phyloP scores from a whole-genome alignment of 2,329 filamentous ascomycete genomes.

The Endoconidiophora laricicola region DNA sequence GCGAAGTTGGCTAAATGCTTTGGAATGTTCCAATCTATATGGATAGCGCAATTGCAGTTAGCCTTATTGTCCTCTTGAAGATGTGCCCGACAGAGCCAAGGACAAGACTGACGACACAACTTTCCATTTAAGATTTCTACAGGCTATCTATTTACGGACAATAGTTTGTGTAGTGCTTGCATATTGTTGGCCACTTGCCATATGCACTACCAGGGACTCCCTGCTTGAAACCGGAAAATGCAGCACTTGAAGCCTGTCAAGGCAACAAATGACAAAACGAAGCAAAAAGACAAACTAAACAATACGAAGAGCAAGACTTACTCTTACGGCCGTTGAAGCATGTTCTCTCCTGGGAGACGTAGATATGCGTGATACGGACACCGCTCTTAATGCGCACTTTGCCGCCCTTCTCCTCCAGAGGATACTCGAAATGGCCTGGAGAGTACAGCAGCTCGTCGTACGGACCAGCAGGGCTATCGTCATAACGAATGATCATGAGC shows the following conservation, averaged over 20 bases:
- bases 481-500: conserved; percentile 35
- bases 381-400: conserved; percentile 20
- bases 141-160: too few relatives aligned
- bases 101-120: too few relatives aligned
- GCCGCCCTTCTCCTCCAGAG: conserved; percentile 21
- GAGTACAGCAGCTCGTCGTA: conserved; percentile 36
- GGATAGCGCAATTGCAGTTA: background rate
- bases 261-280: too few relatives aligned
- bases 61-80: too few relatives aligned
- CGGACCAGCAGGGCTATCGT: conserved; percentile 32
- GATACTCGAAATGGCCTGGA: conserved; percentile 30
- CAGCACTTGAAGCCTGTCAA: too few relatives aligned
- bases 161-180: too few relatives aligned
- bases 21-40: conserved; percentile 36
- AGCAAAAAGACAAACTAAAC: background rate
- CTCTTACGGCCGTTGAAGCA: conserved; percentile 36
- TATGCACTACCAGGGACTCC: too few relatives aligned
- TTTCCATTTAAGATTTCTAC: too few relatives aligned
- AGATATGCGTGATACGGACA: conserved; percentile 33
- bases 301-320: conserved; percentile 17
- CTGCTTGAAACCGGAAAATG: too few relatives aligned
- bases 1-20: conserved; percentile 37
- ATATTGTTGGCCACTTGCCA: too few relatives aligned
- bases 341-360: conserved; percentile 35
- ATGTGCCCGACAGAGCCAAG: too few relatives aligned